These are phyloP conservation scores for Vigna radiata DNA, from an alignment of 306 rosid species.

Conservation along the genomic window DNA sequence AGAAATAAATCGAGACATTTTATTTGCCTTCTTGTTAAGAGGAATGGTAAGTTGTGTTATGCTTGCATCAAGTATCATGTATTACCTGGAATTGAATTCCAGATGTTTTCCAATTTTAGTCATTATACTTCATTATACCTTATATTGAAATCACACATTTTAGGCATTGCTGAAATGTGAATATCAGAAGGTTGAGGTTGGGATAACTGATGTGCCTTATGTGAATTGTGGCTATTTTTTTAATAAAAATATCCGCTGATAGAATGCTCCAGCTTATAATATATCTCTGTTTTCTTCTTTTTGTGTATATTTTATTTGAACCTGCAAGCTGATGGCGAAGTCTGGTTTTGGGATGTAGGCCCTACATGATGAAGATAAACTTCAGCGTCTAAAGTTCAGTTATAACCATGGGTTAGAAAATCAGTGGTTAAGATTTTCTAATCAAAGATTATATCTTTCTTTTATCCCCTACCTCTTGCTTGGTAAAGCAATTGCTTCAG, in stretches of 20 bases:
- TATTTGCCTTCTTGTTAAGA: constrained; percentile 75
- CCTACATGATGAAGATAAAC: neutral
- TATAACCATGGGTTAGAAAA: constrained; percentile 8
- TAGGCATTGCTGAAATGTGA: constrained; percentile 28
- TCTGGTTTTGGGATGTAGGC: neutral
- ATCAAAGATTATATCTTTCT: neutral
- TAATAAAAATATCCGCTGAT: constrained; percentile 5
- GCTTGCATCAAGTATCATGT: constrained; percentile 17
- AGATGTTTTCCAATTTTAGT: constrained; percentile 3
- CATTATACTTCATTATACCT: neutral
- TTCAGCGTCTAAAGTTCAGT: neutral
- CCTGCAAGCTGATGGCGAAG: neutral
- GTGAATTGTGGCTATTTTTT: neutral
- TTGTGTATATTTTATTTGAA: constrained; percentile 13
- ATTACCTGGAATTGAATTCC: constrained; percentile 40
- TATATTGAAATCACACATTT: neutral
- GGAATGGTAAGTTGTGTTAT: constrained; percentile 75
- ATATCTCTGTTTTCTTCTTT: constrained; percentile 10
- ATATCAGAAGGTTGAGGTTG: constrained; percentile 27
- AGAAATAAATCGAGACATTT: no score
- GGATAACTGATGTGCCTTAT: constrained; percentile 15
- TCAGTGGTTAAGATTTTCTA: neutral
- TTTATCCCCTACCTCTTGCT: neutral
- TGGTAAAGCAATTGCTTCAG: no score
- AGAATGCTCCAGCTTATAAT: neutral